Evolutionary conservation across 2,329 filamentous ascomycete species (phyloP).

Genomic region (Gnomoniopsis smithogilvyi): DNA sequence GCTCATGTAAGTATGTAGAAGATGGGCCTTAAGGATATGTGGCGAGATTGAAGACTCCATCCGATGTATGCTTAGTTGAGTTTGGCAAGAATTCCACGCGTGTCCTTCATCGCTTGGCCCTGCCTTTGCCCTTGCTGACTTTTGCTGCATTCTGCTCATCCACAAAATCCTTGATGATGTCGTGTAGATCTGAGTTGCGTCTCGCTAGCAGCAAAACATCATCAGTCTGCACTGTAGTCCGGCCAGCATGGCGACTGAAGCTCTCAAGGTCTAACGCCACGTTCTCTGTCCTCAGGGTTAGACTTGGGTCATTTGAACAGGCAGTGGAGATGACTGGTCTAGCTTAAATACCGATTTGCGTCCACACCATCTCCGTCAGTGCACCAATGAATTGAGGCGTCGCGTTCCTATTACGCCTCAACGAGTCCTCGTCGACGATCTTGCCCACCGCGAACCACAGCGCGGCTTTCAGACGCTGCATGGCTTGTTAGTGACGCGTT

Average conservation of each 20-base stretch:
- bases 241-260: conserved; percentile 71
- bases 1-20: too few relatives aligned
- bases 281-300: conserved; percentile 40
- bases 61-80: too few relatives aligned
- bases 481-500: conserved; percentile 1
- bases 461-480: conserved; percentile 75
- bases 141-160: conserved; percentile 54
- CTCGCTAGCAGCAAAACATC: conserved; percentile 86
- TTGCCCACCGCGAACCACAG: conserved; percentile 83
- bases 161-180: conserved; percentile 67
- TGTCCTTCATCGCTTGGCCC: conserved; percentile 26
- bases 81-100: background rate
- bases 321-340: background rate
- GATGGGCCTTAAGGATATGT: too few relatives aligned
- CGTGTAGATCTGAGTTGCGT: conserved; percentile 80
- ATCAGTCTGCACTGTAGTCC: conserved; percentile 75
- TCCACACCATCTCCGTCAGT: conserved; percentile 82
- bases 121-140: conserved; percentile 28
- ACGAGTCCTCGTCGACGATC: conserved; percentile 82
- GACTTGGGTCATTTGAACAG: background rate
- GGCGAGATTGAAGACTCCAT: too few relatives aligned
- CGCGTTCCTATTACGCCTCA: conserved; percentile 73
- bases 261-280: conserved; percentile 55
- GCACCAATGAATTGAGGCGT: conserved; percentile 89
- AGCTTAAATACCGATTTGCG: conserved; percentile 67